These are phyloP conservation scores for Macaranga tanarius DNA, from an alignment of 441 rosid species.

Conservation along the genomic window DNA sequence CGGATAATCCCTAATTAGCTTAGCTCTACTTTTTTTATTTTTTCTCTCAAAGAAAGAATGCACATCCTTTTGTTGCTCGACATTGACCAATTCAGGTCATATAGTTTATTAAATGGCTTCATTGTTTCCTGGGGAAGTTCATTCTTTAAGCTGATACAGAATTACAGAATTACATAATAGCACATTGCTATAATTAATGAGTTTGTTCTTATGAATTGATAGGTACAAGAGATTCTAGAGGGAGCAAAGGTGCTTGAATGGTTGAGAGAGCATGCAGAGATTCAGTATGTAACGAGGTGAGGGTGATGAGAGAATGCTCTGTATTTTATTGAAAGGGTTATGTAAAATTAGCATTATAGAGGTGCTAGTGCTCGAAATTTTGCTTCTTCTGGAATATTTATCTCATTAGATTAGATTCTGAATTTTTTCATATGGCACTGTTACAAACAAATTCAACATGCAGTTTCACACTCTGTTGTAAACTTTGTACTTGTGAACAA, in stretches of 20 bases:
- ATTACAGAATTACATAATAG: background rate
- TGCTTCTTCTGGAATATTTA: background rate
- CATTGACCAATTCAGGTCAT: no score
- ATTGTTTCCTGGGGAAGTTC: background rate
- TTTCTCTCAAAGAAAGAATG: background rate
- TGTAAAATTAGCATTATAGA: slow-evolving; percentile 3
- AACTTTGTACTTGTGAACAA: background rate
- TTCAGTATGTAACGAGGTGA: slow-evolving; percentile 65
- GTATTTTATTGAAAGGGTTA: background rate
- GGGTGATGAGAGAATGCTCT: background rate
- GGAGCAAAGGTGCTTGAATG: slow-evolving; percentile 98
- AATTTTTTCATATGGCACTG: background rate
- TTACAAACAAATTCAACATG: background rate
- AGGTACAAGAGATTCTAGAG: slow-evolving; percentile 91
- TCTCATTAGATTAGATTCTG: no score
- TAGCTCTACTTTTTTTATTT: background rate
- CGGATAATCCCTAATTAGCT: background rate
- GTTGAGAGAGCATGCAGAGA: slow-evolving; percentile 73
- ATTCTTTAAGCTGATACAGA: background rate
- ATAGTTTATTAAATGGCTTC: background rate
- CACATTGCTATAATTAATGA: background rate
- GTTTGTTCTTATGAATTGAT: slow-evolving; percentile 6
- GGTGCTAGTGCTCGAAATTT: background rate
- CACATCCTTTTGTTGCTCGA: no score
- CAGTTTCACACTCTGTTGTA: background rate